Evolutionary conservation across 805 yeast species (phyloP), one percentile per base, ranked within the genome.

Genomic region (Blastobotrys robertii): DNA sequence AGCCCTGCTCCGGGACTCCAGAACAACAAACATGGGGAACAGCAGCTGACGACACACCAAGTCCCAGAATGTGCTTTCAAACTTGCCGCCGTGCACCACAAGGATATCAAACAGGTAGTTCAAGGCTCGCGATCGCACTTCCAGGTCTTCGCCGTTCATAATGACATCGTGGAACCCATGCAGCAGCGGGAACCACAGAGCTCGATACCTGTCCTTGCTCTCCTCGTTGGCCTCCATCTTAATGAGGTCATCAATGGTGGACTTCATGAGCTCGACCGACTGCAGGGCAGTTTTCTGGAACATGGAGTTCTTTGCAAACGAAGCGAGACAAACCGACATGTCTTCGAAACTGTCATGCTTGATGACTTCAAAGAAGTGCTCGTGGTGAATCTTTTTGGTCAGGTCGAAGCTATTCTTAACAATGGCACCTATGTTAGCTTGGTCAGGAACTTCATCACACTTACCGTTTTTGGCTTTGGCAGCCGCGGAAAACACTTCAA

Each of bases 101-200:
- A 92, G 65, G 2, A 84, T 73, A 50, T 84, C 92, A 64, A 92
- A 94, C 66, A 90, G 70, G 53, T 73, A 78, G 48, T 79, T 82
- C 55, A 92, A 69, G 0, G 97, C 95, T 43, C 85, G 72, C 0
- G 97, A 83, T 55, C 99, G 75, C 3, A 88, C 95, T 62, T 92
- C 99, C 39, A 92, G 67, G 62, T 92, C 99, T 44, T 81, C 87
- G 3, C 96, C 96, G 1, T 80, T 79, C 94, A 88, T 85, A 29
- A 88, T 84, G 6, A 90, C 81, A 47, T 84, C 87, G 57, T 87
- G 85, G 63, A 86, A 84, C 10, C 94, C 84, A 48, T 72, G 76
- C 49, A 92, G 63, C n/a, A 90, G 70, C 2, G 96, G 95, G 65
- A 83, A 83, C 94, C 95, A 85, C 10, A 78, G 67, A 49, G 77